A percentile compares a stretch with the other conserved stretches of the same genome.
phyloP scores from a whole-genome alignment of 768 basidiomycete species.

The Trichaptum fuscoviolaceum region DNA sequence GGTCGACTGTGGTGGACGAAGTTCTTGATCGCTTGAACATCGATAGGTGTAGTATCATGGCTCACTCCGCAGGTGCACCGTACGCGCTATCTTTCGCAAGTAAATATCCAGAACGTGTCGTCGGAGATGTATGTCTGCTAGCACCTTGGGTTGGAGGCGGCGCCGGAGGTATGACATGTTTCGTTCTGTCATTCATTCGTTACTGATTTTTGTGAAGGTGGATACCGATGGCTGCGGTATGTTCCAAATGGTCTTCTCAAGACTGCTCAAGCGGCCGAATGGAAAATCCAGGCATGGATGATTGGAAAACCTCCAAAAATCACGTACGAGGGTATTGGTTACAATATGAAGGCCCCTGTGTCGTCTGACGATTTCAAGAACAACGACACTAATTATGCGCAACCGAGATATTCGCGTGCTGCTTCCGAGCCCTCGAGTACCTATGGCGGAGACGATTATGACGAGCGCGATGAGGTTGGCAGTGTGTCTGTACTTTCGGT shows the following conservation, averaged over 20 bases:
- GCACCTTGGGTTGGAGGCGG: constrained; percentile 96
- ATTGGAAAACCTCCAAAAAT: constrained; percentile 91
- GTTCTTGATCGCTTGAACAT: constrained; percentile 79
- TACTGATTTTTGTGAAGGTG: constrained; percentile 36
- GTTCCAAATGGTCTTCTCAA: constrained; percentile 90
- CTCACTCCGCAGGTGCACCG: constrained; percentile 93
- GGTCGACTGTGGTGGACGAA: constrained; percentile 88
- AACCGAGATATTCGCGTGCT: constrained; percentile 4
- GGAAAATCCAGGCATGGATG: constrained; percentile 97
- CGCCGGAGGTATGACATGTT: constrained; percentile 58
- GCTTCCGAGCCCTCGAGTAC: neutral
- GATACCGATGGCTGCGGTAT: constrained; percentile 96
- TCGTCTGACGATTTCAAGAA: constrained; percentile 6
- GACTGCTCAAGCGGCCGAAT: constrained; percentile 95
- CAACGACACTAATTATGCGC: neutral
- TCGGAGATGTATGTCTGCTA: constrained; percentile 80
- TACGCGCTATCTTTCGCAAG: constrained; percentile 89
- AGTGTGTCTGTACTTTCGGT: constrained; percentile 19
- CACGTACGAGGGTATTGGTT: constrained; percentile 82
- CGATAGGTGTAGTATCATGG: constrained; percentile 80
- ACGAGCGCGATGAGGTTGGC: neutral
- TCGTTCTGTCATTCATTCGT: constrained; percentile 15
- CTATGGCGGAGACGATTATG: neutral
- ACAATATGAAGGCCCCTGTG: constrained; percentile 41
- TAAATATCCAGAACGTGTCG: constrained; percentile 65